Conservation (phyloP, 352 stramenopile species). For the Pythium aristosporum region DNA sequence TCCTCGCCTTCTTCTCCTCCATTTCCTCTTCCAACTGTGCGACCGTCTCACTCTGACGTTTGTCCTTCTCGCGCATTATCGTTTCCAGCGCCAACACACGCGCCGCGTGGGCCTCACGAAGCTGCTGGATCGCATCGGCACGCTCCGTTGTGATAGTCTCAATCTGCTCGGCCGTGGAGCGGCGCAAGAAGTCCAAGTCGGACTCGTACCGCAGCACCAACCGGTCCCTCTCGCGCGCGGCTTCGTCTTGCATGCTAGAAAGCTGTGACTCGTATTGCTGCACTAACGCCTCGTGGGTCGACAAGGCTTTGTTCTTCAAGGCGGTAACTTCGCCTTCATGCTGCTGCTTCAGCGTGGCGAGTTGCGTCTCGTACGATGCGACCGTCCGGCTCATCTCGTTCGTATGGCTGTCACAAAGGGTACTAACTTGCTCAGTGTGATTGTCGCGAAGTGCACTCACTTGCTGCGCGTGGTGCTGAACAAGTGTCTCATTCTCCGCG, state of each 20-base stretch:
- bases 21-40: conserved; percentile 30
- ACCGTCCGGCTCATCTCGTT: background rate
- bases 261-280: conserved; percentile 24
- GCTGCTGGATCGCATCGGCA: conserved; percentile 32
- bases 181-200: conserved; percentile 41
- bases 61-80: conserved; percentile 43
- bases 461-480: background rate
- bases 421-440: conserved; percentile 3
- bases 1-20: conserved; percentile 17
- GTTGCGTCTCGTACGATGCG: background rate
- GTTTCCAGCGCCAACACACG: conserved; percentile 47
- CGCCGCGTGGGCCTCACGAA: conserved; percentile 43
- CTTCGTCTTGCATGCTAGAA: conserved; percentile 6
- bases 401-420: conserved; percentile 1
- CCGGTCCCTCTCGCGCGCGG: conserved; percentile 24
- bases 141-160: conserved; percentile 31
- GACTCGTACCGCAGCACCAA: conserved; percentile 46
- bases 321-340: conserved; percentile 29
- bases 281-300: conserved; percentile 12
- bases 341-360: background rate
- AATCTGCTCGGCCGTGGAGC: conserved; percentile 35
- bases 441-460: background rate
- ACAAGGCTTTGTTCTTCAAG: background rate
- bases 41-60: conserved; percentile 22
- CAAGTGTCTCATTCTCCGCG: conserved; percentile 1